Percentiles rank a stretch among this genome's conserved stretches.
Conservation (phyloP, 2,329 filamentous ascomycete species). For the Claviceps quebecensis region DNA sequence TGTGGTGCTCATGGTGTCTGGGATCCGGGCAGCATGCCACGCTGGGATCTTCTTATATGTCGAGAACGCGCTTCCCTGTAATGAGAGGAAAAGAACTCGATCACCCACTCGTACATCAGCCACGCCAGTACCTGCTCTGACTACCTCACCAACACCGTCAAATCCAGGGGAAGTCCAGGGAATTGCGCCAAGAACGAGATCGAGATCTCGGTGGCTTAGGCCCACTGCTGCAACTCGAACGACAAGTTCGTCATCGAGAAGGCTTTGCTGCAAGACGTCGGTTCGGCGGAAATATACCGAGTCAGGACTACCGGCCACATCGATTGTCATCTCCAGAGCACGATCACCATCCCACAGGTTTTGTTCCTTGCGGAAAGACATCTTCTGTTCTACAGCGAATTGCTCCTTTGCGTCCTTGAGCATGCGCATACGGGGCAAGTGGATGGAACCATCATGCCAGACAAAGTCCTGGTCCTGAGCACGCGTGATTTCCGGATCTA, state of each 20-base stretch:
- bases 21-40: conserved; percentile 7
- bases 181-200: conserved; percentile 11
- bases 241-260: conserved; percentile 10
- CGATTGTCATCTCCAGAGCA: conserved; percentile 13
- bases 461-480: conserved; percentile 7
- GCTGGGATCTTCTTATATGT: conserved; percentile 8
- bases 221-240: conserved; percentile 10
- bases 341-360: conserved; percentile 10
- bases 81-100: conserved; percentile 7
- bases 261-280: conserved; percentile 2
- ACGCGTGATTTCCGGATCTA: not conserved
- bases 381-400: conserved; percentile 6
- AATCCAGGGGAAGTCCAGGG: conserved; percentile 12
- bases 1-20: conserved; percentile 3
- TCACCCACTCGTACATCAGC: conserved; percentile 9
- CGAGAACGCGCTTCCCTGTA: conserved; percentile 8
- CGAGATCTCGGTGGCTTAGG: conserved; percentile 11
- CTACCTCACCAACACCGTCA: conserved; percentile 14
- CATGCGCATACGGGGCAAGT: conserved; percentile 7
- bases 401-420: conserved; percentile 3
- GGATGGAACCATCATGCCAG: conserved; percentile 5
- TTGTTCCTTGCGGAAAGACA: conserved; percentile 10
- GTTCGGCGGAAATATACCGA: conserved; percentile 12
- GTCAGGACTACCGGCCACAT: conserved; percentile 12
- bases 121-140: conserved; percentile 8